A percentile compares a stretch with the other conserved stretches of the same genome.
These are phyloP conservation scores for Globisporangium radiosum DNA, from an alignment of 352 stramenopile genomes.

Conservation along the genomic window DNA sequence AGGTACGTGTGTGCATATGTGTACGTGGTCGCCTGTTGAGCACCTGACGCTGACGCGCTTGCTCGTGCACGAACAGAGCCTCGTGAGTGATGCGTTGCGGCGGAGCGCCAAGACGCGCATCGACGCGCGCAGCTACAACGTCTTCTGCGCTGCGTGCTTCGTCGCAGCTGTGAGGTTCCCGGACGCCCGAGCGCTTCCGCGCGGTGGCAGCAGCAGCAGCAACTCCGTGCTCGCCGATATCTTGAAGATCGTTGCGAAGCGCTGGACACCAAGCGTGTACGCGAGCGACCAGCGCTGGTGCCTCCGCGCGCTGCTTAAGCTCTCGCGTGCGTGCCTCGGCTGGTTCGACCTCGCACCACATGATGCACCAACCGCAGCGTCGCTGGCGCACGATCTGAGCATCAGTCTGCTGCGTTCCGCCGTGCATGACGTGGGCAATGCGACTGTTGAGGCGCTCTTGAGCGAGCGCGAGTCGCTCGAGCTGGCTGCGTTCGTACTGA, in stretches of 20 bases:
- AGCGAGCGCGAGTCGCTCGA: conserved; percentile 5
- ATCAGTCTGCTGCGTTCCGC: conserved; percentile 6
- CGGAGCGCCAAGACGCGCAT: conserved; percentile 9
- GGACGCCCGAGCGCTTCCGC: neutral
- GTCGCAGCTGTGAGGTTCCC: conserved; percentile 18
- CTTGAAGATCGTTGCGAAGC: conserved; percentile 3
- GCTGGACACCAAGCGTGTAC: neutral
- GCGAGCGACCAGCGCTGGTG: conserved; percentile 3
- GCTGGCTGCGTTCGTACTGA: conserved; percentile 5
- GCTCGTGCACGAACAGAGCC: conserved; percentile 6
- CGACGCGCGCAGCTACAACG: conserved; percentile 20
- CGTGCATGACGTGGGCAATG: neutral
- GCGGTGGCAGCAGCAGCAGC: neutral
- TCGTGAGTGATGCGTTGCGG: conserved; percentile 20
- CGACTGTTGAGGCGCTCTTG: neutral
- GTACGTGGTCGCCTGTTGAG: neutral
- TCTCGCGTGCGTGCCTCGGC: conserved; percentile 12
- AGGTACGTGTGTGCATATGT: conserved; percentile 21
- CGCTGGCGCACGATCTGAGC: conserved; percentile 8
- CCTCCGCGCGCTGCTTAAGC: conserved; percentile 11
- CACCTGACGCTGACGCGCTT: conserved; percentile 2
- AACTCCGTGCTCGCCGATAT: neutral
- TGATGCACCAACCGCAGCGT: neutral
- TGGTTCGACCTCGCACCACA: conserved; percentile 1
- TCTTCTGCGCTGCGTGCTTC: conserved; percentile 44